Conservation (phyloP, 1,284 basidiomycete genomes). For the Crepidotus sp. region DNA sequence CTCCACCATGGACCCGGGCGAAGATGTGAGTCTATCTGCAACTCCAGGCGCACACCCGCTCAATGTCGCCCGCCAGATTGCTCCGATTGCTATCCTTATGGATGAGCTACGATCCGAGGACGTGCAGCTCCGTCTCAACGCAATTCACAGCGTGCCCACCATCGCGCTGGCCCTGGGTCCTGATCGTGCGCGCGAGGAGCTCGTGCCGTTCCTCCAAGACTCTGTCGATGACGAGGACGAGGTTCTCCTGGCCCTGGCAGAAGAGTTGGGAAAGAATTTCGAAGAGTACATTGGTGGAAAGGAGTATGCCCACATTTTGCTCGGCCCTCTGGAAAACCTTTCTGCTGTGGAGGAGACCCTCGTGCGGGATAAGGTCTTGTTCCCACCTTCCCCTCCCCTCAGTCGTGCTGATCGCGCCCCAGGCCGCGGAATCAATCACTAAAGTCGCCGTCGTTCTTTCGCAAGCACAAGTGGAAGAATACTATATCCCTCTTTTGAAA, state of each 20-base stretch:
- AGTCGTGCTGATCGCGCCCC: conserved; percentile 13
- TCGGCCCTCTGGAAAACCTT: conserved; percentile 92
- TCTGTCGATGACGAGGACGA: conserved; percentile 99
- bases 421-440: conserved; percentile 96
- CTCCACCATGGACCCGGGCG: conserved; percentile 50
- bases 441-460: conserved; percentile 81
- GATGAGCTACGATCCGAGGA: conserved; percentile 96
- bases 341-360: conserved; percentile 97
- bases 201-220: conserved; percentile 96
- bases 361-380: conserved; percentile 88
- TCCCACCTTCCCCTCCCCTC: conserved; percentile 5
- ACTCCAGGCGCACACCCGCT: conserved; percentile 6
- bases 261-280: conserved; percentile 88
- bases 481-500: conserved; percentile 87
- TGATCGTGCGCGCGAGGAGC: conserved; percentile 91
- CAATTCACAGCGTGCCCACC: conserved; percentile 96
- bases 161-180: conserved; percentile 97
- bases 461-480: conserved; percentile 78
- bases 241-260: conserved; percentile 91
- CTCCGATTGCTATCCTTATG: conserved; percentile 84
- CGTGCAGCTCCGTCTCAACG: conserved; percentile 89
- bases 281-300: conserved; percentile 94
- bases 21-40: conserved; percentile 33
- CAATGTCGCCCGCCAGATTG: conserved; percentile 43
- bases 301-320: conserved; percentile 80